Evolutionary conservation across 208 protist species (phyloP).

Genomic region (Leishmania turanica): DNA sequence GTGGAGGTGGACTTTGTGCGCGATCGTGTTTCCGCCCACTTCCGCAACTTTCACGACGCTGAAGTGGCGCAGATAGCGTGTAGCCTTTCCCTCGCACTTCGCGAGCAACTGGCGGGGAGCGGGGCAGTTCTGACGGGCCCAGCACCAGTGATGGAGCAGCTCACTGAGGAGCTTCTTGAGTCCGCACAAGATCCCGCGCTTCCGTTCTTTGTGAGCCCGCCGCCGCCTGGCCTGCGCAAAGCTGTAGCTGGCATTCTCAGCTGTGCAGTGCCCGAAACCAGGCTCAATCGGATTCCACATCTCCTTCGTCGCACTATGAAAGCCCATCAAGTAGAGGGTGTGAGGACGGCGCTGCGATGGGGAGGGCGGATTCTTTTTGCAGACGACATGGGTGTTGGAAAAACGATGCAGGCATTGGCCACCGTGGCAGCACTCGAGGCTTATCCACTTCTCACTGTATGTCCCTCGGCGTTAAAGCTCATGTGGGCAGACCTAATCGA

Average conservation of each 20-base stretch:
- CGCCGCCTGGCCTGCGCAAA: slow-evolving; percentile 6
- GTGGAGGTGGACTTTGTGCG: slow-evolving; percentile 54
- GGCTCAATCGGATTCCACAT: slow-evolving; percentile 25
- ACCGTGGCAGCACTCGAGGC: slow-evolving; percentile 54
- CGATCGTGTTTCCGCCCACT: slow-evolving; percentile 14
- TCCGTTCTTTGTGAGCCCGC: slow-evolving; percentile 32
- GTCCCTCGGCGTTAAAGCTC: slow-evolving; percentile 70
- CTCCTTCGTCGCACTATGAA: slow-evolving; percentile 31
- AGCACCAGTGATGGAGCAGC: slow-evolving; percentile 21
- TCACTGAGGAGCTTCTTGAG: slow-evolving; percentile 35
- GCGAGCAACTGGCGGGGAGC: not conserved
- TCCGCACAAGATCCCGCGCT: slow-evolving; percentile 20
- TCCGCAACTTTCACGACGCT: slow-evolving; percentile 30
- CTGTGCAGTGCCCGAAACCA: not conserved
- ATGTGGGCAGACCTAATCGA: slow-evolving; percentile 86
- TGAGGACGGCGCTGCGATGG: slow-evolving; percentile 51
- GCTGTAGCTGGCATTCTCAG: not conserved
- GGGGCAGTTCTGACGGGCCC: slow-evolving; percentile 14
- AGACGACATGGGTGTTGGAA: slow-evolving; percentile 90
- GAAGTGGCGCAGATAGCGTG: slow-evolving; percentile 3
- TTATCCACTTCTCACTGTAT: slow-evolving; percentile 80
- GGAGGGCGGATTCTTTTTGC: slow-evolving; percentile 61
- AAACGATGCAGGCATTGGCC: slow-evolving; percentile 76
- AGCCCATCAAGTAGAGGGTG: slow-evolving; percentile 68
- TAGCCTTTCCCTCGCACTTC: slow-evolving; percentile 34